Evolutionary conservation across 352 stramenopile genomes (phyloP).

Genomic region (Phytophthora agathidicida): DNA sequence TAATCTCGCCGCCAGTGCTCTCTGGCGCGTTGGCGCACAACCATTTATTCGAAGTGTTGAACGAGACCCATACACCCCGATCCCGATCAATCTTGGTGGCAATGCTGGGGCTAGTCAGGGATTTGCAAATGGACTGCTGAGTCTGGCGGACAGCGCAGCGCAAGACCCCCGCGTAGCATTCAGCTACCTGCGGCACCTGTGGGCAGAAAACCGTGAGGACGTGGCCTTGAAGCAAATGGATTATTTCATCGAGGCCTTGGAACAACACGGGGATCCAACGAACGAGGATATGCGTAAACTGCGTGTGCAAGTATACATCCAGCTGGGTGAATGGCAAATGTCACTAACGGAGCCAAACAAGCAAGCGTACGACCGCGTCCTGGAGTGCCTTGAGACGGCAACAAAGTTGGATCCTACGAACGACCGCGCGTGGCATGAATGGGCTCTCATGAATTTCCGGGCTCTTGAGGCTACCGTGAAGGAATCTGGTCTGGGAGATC

Average conservation of each 20-base stretch:
- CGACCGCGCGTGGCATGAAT: slow-evolving; percentile 98
- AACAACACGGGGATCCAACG: slow-evolving; percentile 62
- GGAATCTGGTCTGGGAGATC: slow-evolving; percentile 52
- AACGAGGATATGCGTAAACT: slow-evolving; percentile 78
- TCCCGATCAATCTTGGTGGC: slow-evolving; percentile 75
- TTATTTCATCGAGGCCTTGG: slow-evolving; percentile 85
- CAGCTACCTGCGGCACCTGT: slow-evolving; percentile 83
- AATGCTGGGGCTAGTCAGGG: slow-evolving; percentile 50
- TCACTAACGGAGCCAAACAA: slow-evolving; percentile 73
- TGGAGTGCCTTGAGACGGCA: slow-evolving; percentile 81
- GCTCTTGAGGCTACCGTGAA: slow-evolving; percentile 71
- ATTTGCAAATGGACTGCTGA: slow-evolving; percentile 61
- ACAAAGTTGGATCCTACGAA: slow-evolving; percentile 89
- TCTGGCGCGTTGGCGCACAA: slow-evolving; percentile 82
- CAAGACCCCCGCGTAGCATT: slow-evolving; percentile 83
- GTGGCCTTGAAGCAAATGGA: slow-evolving; percentile 83
- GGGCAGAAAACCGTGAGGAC: slow-evolving; percentile 84
- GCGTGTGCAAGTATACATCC: slow-evolving; percentile 87
- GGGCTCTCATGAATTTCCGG: slow-evolving; percentile 98
- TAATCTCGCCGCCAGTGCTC: slow-evolving; percentile 81
- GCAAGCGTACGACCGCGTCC: slow-evolving; percentile 79
- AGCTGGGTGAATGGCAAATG: slow-evolving; percentile 88
- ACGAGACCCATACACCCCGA: slow-evolving; percentile 59
- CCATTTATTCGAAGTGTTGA: slow-evolving; percentile 85
- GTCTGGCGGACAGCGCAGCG: slow-evolving; percentile 67